These are phyloP conservation scores for Athelia psychrophila DNA, from an alignment of 1,284 basidiomycete genomes.

Conservation along the genomic window DNA sequence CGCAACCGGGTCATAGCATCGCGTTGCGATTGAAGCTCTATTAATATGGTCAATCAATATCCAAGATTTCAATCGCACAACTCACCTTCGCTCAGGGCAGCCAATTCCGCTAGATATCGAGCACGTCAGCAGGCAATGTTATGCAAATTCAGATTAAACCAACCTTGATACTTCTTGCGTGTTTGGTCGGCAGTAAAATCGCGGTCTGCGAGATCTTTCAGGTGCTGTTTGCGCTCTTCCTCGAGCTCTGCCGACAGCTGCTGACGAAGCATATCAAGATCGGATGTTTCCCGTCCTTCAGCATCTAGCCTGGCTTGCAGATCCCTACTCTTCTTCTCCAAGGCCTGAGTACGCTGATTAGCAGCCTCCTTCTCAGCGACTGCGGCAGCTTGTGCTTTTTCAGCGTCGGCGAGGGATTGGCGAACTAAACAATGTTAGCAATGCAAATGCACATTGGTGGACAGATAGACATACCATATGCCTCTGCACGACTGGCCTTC, in stretches of 20 bases:
- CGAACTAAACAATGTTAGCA: slow-evolving; percentile 40
- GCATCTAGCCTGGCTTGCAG: slow-evolving; percentile 67
- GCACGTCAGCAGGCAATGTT: slow-evolving; percentile 8
- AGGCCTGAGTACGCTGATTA: slow-evolving; percentile 47
- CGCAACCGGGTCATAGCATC: slow-evolving; percentile 72
- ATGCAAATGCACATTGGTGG: slow-evolving; percentile 2
- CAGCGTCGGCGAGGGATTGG: slow-evolving; percentile 58
- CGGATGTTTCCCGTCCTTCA: slow-evolving; percentile 65
- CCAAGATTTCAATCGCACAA: neutral
- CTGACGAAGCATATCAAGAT: slow-evolving; percentile 60
- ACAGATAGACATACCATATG: slow-evolving; percentile 43
- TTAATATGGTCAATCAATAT: slow-evolving; percentile 7
- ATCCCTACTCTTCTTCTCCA: slow-evolving; percentile 57
- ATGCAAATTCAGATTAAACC: slow-evolving; percentile 6
- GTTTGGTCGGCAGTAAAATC: slow-evolving; percentile 79
- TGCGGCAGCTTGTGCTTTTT: slow-evolving; percentile 54
- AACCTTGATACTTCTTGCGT: slow-evolving; percentile 82
- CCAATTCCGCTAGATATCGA: slow-evolving; percentile 59
- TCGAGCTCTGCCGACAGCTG: slow-evolving; percentile 72
- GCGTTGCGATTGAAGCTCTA: slow-evolving; percentile 74
- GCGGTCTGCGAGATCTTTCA: slow-evolving; percentile 72
- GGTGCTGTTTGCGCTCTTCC: slow-evolving; percentile 72
- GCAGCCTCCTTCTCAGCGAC: slow-evolving; percentile 51
- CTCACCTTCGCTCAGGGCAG: slow-evolving; percentile 73
- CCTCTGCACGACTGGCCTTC: slow-evolving; percentile 64